These are phyloP conservation scores for Prosopis cineraria DNA, from an alignment of 306 rosid genomes.

Conservation along the genomic window DNA sequence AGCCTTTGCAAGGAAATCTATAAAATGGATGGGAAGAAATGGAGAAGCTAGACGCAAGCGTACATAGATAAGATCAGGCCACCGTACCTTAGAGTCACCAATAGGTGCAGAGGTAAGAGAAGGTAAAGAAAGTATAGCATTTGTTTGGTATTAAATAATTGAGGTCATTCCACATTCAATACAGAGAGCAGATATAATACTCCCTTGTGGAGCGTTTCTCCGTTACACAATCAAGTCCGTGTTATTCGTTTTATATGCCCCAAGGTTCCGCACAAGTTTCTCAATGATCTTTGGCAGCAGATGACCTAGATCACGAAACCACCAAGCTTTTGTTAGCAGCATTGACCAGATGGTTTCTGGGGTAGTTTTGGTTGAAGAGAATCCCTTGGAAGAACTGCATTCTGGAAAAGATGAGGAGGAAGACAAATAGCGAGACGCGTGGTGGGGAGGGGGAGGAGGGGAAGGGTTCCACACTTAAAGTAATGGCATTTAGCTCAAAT, in stretches of 20 bases:
- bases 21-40: not conserved
- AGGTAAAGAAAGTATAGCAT: too few species aligned
- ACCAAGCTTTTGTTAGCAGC: conserved; percentile 59
- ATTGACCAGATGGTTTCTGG: conserved; percentile 47
- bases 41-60: not conserved
- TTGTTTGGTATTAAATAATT: too few species aligned
- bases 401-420: conserved; percentile 64
- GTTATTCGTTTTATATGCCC: conserved; percentile 50
- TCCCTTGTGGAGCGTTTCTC: too few species aligned
- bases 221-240: conserved; percentile 52
- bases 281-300: conserved; percentile 67
- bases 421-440: too few species aligned
- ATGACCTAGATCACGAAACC: conserved; percentile 72
- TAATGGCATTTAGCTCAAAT: too few species aligned
- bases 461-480: too few species aligned
- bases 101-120: not conserved
- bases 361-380: too few species aligned
- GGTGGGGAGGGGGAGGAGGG: too few species aligned
- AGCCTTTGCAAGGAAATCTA: not conserved
- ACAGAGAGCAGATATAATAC: too few species aligned
- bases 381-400: too few species aligned
- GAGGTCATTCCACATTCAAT: too few species aligned
- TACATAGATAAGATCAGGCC: not conserved
- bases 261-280: conserved; percentile 50
- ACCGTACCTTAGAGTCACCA: not conserved